A percentile compares a stretch with the other conserved stretches of the same genome.
Evolutionary conservation across 2,329 filamentous ascomycete genomes (phyloP).

Genomic region (Paradendryphiella salina): DNA sequence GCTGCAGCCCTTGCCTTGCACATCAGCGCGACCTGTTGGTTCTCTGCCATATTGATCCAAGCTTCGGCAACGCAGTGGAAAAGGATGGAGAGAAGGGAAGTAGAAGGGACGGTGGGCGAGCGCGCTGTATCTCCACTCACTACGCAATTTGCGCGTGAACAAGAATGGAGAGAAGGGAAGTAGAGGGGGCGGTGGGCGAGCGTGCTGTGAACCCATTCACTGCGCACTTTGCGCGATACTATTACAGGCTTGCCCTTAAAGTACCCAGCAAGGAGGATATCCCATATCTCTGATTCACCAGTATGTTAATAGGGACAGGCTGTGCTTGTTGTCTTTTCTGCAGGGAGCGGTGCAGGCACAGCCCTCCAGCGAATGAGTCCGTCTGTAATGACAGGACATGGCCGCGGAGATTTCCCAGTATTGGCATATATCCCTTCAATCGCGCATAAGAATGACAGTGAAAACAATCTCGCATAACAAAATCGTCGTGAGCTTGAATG

Average conservation of each 20-base stretch:
- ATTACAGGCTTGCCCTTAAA: neutral
- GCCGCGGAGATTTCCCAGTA: neutral
- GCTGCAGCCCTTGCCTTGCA: conserved; percentile 11
- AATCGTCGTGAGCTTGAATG: too few relatives aligned
- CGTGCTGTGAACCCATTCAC: neutral
- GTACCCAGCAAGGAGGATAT: neutral
- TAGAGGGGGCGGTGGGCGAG: too few relatives aligned
- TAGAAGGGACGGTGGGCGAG: too few relatives aligned
- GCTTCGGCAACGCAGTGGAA: neutral
- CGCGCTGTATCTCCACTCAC: neutral
- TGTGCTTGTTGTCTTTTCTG: too few relatives aligned
- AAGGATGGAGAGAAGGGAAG: neutral
- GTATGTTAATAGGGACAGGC: neutral
- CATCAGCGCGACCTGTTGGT: conserved; percentile 14
- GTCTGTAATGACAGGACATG: neutral
- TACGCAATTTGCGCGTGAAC: neutral
- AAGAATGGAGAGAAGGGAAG: too few relatives aligned
- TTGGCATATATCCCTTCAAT: too few relatives aligned
- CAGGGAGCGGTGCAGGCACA: neutral
- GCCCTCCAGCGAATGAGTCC: neutral
- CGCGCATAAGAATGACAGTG: too few relatives aligned
- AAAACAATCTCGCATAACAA: too few relatives aligned
- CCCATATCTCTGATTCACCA: neutral
- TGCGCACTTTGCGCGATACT: neutral
- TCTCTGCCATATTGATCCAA: neutral